Conservation (phyloP, 176 grass and related monocot genomes). For the Bothriochloa decipiens region DNA sequence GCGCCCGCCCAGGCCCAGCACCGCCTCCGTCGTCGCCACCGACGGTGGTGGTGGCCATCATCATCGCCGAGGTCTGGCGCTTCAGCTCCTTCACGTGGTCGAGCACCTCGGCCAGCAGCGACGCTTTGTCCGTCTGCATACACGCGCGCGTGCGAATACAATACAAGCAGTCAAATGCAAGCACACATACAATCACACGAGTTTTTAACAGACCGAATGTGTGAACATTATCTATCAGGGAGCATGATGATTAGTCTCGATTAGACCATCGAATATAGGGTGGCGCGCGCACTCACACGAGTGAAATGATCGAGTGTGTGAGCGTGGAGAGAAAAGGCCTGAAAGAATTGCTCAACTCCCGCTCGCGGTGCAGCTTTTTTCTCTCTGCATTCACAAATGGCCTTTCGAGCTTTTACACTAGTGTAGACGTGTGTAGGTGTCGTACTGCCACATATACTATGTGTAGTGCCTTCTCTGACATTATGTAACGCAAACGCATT, state of each 20-base stretch:
- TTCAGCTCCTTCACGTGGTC: conserved; percentile 98
- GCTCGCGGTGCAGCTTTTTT: conserved; percentile 53
- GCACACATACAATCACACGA: conserved; percentile 22
- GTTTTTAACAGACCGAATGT: not conserved
- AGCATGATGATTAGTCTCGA: conserved; percentile 4
- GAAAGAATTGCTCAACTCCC: conserved; percentile 19
- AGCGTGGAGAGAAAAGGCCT: conserved; percentile 45
- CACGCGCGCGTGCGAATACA: not conserved
- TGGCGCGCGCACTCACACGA: conserved; percentile 27
- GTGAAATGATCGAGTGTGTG: conserved; percentile 39
- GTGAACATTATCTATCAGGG: not conserved
- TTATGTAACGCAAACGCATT: conserved; percentile 8
- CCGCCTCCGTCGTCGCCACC: not conserved
- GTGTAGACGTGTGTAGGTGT: conserved; percentile 4
- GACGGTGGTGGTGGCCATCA: conserved; percentile 28
- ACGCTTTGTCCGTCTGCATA: conserved; percentile 92
- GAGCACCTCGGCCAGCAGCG: conserved; percentile 91
- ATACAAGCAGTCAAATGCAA: not conserved
- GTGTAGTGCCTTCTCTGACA: conserved; percentile 42
- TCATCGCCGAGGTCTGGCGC: conserved; percentile 81
- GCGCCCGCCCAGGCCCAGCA: not conserved
- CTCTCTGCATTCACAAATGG: conserved; percentile 45
- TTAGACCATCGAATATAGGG: conserved; percentile 10
- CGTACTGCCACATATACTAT: not conserved
- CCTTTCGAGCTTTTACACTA: conserved; percentile 53